A percentile compares a stretch with the other conserved stretches of the same genome.
These are phyloP conservation scores for Xylaria flabelliformis DNA, from an alignment of 495 filamentous ascomycete genomes.

Conservation along the genomic window DNA sequence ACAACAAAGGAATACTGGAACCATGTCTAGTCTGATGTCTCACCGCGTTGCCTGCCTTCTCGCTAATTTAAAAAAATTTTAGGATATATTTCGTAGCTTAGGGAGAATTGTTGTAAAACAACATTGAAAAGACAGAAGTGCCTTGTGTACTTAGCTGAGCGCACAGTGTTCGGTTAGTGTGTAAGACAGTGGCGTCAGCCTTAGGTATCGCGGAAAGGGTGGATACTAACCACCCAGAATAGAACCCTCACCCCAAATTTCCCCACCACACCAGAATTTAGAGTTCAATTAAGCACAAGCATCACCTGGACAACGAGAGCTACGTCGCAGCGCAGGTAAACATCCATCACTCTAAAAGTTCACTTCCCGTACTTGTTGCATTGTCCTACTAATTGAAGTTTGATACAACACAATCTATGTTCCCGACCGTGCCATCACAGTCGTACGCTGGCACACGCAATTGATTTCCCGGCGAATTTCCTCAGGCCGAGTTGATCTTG, in stretches of 20 bases:
- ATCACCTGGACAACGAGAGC: conserved; percentile 11
- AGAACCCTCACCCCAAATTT: background rate
- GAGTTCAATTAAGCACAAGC: background rate
- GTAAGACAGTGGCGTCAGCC: background rate
- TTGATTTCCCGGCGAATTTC: background rate
- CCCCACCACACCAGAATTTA: background rate
- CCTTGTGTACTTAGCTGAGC: background rate
- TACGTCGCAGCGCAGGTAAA: conserved; percentile 5
- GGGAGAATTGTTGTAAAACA: too few relatives aligned
- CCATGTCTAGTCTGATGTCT: too few relatives aligned
- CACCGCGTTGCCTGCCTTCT: too few relatives aligned
- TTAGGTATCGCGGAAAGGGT: background rate
- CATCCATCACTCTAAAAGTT: background rate
- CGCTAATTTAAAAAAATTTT: too few relatives aligned
- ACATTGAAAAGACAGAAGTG: too few relatives aligned
- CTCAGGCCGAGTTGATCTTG: background rate
- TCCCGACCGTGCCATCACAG: background rate
- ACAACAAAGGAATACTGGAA: too few relatives aligned
- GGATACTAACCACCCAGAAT: background rate
- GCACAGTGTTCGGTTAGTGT: background rate
- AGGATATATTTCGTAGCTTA: too few relatives aligned
- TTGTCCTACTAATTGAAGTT: background rate
- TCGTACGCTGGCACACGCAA: background rate
- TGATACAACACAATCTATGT: background rate
- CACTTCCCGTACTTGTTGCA: background rate